Conservation (phyloP, 371 early-diverging fungal species). For the Conidiobolus coronatus region DNA sequence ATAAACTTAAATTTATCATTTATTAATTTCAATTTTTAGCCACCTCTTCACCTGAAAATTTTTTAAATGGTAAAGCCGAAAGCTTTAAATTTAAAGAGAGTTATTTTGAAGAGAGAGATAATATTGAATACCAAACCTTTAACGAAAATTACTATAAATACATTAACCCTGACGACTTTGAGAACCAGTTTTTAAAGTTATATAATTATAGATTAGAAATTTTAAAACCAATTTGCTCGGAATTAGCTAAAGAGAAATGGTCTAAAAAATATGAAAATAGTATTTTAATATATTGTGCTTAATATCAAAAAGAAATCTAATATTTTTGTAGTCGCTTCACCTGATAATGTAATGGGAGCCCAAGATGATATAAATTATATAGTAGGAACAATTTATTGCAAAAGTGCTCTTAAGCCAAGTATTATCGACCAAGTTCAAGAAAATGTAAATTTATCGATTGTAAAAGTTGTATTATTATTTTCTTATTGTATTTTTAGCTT, state of each 20-base stretch:
- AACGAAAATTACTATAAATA: neutral
- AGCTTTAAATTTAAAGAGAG: too few species aligned
- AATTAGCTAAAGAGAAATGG: neutral
- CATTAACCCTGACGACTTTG: neutral
- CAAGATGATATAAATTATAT: constrained; percentile 24
- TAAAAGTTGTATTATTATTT: neutral
- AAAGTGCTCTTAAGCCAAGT: constrained; percentile 62
- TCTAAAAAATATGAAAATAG: neutral
- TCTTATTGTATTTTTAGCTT: constrained; percentile 15
- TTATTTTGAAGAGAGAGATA: neutral
- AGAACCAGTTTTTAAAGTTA: neutral
- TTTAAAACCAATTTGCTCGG: neutral
- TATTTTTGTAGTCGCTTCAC: neutral
- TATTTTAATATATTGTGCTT: neutral
- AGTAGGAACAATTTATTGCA: constrained; percentile 63
- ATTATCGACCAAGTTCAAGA: constrained; percentile 54
- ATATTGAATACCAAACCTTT: neutral
- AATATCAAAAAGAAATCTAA: neutral
- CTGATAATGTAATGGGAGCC: constrained; percentile 41
- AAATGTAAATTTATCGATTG: constrained; percentile 22
- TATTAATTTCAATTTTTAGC: too few species aligned
- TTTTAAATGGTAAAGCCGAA: too few species aligned
- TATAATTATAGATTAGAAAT: neutral
- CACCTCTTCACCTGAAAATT: too few species aligned
- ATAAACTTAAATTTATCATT: too few species aligned